Percentiles rank a stretch among this genome's conserved stretches.
phyloP scores from a whole-genome alignment of 2,329 filamentous ascomycete genomes.

The Ophiosphaerella korrae region DNA sequence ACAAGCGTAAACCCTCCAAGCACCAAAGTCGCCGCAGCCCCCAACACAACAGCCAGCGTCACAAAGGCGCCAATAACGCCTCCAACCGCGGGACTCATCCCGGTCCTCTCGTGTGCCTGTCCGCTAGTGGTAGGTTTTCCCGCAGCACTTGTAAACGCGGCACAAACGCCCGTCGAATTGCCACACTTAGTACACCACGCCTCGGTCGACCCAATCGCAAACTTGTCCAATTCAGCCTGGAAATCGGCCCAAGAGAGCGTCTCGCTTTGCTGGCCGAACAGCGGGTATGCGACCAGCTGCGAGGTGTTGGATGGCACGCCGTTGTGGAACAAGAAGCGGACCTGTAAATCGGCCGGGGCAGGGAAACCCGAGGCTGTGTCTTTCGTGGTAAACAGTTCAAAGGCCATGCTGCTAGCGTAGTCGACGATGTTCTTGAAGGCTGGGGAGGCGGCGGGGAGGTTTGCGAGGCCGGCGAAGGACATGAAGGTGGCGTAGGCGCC shows the following conservation, averaged over 20 bases:
- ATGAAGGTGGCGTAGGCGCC: conserved; percentile 66
- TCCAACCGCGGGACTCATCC: conserved; percentile 72
- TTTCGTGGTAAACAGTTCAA: conserved; percentile 67
- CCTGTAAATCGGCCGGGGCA: conserved; percentile 56
- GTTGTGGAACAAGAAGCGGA: conserved; percentile 68
- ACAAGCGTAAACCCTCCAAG: conserved; percentile 64
- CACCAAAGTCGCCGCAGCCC: conserved; percentile 58
- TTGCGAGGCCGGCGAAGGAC: conserved; percentile 65
- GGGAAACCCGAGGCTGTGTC: conserved; percentile 53
- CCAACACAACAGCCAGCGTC: conserved; percentile 67
- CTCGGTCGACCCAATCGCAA: conserved; percentile 67
- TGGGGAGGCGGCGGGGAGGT: conserved; percentile 55
- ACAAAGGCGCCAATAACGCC: conserved; percentile 80
- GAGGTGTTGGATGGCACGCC: conserved; percentile 57
- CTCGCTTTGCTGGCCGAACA: conserved; percentile 63
- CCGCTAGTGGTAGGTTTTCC: neutral
- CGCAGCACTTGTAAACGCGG: conserved; percentile 45
- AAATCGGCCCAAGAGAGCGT: conserved; percentile 74
- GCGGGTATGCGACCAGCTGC: conserved; percentile 60
- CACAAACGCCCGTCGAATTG: conserved; percentile 71
- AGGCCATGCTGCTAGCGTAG: conserved; percentile 81
- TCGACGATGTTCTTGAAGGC: conserved; percentile 80
- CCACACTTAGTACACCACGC: conserved; percentile 79
- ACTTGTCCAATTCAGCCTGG: conserved; percentile 63
- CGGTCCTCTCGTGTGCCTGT: conserved; percentile 35